Percentiles rank a stretch among this genome's conserved stretches.
Conservation (phyloP, 352 stramenopile species). For the Pythium insidiosum region DNA sequence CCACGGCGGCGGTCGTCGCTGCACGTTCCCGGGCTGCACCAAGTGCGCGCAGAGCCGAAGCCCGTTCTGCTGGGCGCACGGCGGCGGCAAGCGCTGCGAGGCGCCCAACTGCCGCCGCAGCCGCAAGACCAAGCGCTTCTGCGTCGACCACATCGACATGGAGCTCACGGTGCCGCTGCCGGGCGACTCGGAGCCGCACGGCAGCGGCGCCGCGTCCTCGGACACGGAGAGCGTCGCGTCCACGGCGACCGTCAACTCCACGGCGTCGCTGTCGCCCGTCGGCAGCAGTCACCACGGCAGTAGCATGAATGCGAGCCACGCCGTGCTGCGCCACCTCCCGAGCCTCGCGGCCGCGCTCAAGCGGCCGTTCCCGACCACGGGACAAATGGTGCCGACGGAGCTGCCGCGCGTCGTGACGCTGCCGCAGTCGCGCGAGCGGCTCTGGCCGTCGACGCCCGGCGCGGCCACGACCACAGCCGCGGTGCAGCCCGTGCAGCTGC, state of each 20-base stretch:
- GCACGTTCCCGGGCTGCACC: conserved; percentile 49
- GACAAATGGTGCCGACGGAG: conserved; percentile 5
- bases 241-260: conserved; percentile 15
- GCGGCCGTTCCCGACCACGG: conserved; percentile 5
- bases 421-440: conserved; percentile 16
- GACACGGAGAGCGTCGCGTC: conserved; percentile 26
- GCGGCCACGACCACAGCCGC: no score
- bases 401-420: conserved; percentile 9
- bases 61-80: conserved; percentile 67
- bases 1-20: conserved; percentile 62
- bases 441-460: conserved; percentile 6
- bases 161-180: conserved; percentile 28
- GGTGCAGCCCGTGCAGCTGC: no score
- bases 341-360: conserved; percentile 19
- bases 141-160: conserved; percentile 70
- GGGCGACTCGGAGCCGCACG: conserved; percentile 40
- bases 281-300: background rate
- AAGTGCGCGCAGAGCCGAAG: conserved; percentile 74
- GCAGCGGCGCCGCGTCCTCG: conserved; percentile 26
- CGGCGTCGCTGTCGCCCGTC: conserved; percentile 4
- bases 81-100: conserved; percentile 67
- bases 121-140: conserved; percentile 72
- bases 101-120: conserved; percentile 53
- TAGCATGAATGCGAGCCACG: no score
- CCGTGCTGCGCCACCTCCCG: conserved; percentile 12